Evolutionary conservation across 176 grass and related monocot genomes (phyloP).

Genomic region (Oryza longistaminata): DNA sequence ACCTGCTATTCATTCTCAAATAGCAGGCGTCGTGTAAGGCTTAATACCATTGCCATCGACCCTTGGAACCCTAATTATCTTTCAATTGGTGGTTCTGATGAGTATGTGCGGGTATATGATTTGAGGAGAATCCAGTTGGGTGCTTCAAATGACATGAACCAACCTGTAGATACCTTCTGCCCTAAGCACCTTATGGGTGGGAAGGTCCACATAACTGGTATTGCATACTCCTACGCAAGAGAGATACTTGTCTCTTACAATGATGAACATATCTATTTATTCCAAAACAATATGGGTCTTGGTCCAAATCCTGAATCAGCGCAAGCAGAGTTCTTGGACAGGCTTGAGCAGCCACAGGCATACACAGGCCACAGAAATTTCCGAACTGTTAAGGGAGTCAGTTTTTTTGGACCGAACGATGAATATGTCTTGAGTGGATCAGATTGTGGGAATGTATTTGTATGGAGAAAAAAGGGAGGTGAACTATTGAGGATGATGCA

Average conservation of each 20-base stretch:
- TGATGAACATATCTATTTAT: constrained; percentile 77
- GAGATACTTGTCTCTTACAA: constrained; percentile 89
- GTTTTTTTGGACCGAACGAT: constrained; percentile 76
- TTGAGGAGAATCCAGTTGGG: constrained; percentile 50
- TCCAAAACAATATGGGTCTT: constrained; percentile 65
- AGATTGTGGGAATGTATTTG: constrained; percentile 82
- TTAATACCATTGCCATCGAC: constrained; percentile 80
- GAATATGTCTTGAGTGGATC: constrained; percentile 91
- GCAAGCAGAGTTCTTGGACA: constrained; percentile 40
- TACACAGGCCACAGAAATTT: constrained; percentile 85
- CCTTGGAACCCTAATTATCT: constrained; percentile 64
- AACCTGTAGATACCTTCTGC: constrained; percentile 65
- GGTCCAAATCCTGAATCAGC: constrained; percentile 46
- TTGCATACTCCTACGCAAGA: constrained; percentile 68
- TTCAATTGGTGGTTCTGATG: constrained; percentile 68
- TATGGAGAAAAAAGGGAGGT: constrained; percentile 84
- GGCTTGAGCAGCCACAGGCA: constrained; percentile 44
- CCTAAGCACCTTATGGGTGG: constrained; percentile 60
- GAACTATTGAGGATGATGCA: constrained; percentile 72
- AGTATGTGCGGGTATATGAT: constrained; percentile 83
- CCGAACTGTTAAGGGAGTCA: constrained; percentile 75
- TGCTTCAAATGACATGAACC: constrained; percentile 44
- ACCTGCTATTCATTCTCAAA: constrained; percentile 65
- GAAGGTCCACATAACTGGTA: constrained; percentile 58
- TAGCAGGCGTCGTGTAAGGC: constrained; percentile 44